A percentile compares a stretch with the other conserved stretches of the same genome.
These are phyloP conservation scores for Dactylellina sp. DNA, from an alignment of 2,329 filamentous ascomycete genomes.

Conservation along the genomic window DNA sequence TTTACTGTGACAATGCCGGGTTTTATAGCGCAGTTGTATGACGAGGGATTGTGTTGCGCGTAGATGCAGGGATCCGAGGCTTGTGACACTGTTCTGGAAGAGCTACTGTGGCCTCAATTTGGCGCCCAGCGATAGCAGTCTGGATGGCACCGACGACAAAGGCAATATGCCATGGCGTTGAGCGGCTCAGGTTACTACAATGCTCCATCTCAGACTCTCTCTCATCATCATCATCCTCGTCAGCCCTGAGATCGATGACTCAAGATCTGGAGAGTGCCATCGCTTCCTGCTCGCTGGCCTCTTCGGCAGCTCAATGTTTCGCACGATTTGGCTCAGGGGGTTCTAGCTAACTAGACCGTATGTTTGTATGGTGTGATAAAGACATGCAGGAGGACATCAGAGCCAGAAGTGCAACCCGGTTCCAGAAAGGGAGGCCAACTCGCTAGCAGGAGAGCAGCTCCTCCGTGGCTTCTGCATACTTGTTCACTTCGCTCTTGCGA, in stretches of 20 bases:
- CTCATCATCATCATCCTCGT: no score
- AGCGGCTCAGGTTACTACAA: no score
- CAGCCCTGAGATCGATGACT: not conserved
- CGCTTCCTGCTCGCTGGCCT: conserved; percentile 14
- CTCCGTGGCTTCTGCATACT: conserved; percentile 12
- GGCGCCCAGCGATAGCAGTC: not conserved
- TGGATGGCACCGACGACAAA: no score
- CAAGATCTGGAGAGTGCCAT: not conserved
- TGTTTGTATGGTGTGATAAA: conserved; percentile 20
- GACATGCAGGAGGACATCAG: conserved; percentile 13
- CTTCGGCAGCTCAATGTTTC: not conserved
- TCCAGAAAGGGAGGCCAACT: not conserved
- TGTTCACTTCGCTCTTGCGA: conserved; percentile 13
- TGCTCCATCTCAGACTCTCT: no score
- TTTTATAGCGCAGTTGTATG: not conserved
- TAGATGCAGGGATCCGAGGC: conserved; percentile 26
- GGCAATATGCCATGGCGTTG: no score
- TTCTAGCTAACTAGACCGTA: not conserved
- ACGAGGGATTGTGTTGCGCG: conserved; percentile 15
- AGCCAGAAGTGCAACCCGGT: conserved; percentile 22
- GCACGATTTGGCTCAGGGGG: not conserved
- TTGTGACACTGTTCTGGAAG: conserved; percentile 19
- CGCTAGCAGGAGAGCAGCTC: not conserved
- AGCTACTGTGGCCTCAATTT: conserved; percentile 40
- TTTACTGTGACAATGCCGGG: not conserved